These are phyloP conservation scores for Juncus effusus DNA, from an alignment of 176 grass and related monocot species.

Conservation along the genomic window DNA sequence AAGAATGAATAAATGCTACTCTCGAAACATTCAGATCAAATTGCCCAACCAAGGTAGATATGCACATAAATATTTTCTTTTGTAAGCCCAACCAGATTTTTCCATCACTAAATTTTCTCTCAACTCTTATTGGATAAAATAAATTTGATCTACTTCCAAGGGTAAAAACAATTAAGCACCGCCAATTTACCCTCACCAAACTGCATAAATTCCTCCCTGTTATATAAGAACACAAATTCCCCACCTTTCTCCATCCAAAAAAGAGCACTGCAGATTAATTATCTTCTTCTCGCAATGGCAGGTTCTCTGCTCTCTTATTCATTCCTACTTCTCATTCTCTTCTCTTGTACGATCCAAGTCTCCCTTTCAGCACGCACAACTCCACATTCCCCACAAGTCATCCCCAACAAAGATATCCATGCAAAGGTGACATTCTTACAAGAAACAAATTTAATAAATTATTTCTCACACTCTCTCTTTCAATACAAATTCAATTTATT, in stretches of 20 bases:
- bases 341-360: conserved; percentile 31
- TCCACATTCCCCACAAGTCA: not conserved
- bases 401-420: not conserved
- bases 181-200: conserved; percentile 15
- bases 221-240: conserved; percentile 24
- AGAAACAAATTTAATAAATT: too few species aligned
- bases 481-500: too few species aligned
- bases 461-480: too few species aligned
- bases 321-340: conserved; percentile 30
- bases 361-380: conserved; percentile 38
- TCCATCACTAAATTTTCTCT: too few species aligned
- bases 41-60: too few species aligned
- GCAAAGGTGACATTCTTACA: too few species aligned
- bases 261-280: not conserved
- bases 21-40: too few species aligned
- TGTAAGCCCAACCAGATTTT: too few species aligned
- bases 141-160: too few species aligned
- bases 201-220: not conserved
- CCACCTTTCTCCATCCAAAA: not conserved
- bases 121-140: too few species aligned
- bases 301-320: conserved; percentile 22
- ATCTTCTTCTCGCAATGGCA: not conserved
- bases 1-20: too few species aligned
- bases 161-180: not conserved
- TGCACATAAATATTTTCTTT: too few species aligned